Evolutionary conservation across 176 grass and related monocot species (phyloP), one percentile per base, ranked within the genome.

Genomic region (Puccinellia tenuiflora): DNA sequence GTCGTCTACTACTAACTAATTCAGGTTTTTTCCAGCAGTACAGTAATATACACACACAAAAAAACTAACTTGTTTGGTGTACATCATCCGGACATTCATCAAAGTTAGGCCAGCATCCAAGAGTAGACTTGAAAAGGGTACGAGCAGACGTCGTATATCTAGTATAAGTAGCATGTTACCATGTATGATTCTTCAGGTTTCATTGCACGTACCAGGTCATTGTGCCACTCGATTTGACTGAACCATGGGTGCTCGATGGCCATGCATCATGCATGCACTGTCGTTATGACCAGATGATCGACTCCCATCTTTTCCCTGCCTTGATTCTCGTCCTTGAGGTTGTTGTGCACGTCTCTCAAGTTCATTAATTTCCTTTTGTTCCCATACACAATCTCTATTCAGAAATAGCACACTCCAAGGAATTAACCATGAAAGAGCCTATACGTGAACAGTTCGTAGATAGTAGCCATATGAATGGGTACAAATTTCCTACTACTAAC

Each of bases 71-170:
- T 39, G 17, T 39, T 9, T 20, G 11, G 79, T 46, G 17, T 11
- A 45, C 54, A 57, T 16, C 46, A 69, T 26, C 9, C 69, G 64
- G 33, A 18, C 24, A 72, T 81, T 82, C 82, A 59, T 81, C 20
- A 78, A 53, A 90, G 78, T 78, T 82, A 72, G 83, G 84, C 73
- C 31, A 55, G 45, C 45, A 57, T 74, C 71, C 73, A 90, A 85
- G 78, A 77, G 29, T n/a, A 3, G 0, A 59, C 53, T 85, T 68
- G 26, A 18, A 82, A 73, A 9, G 52, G 74, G 16, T 51, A 29
- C 3, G 7, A 35, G 64, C 25, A 45, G 42, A 18, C 76, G 66
- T 68, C 35, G 68, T 73, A 34, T 48, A 17, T 5, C 55, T 18
- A 16, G 33, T n/a, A 63, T 17, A 63, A 69, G 61, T 16, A 33